Base-by-base conservation (phyloP, 257 asterid genomes). In the Phtheirospermum japonicum region DNA sequence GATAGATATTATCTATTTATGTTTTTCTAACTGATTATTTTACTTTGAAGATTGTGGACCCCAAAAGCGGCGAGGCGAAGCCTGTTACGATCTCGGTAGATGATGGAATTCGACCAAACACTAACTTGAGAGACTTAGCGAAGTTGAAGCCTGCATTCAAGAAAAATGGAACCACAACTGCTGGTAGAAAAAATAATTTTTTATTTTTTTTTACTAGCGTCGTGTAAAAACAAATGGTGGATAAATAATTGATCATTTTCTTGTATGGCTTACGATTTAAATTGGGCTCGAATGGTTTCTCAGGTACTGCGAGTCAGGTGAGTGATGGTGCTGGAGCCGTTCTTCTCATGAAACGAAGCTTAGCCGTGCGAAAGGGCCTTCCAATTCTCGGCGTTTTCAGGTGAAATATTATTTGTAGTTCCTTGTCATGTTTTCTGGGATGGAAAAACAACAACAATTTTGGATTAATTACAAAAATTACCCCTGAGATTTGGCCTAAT, bases 311-410 rank as follows among this genome's bases (percentile, higher is more conserved):
- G 32, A 91, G 98, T 64, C 98, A 91, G 76, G 55, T 91, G 58
- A 88, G 91, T 64, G 98, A 91, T 71, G 98, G 96, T 42, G 98
- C 98, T 43, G 98, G 85, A 64, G 98, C 94, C 63, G 98, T 91
- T 65, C 98, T 91, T 65, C 89, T 91, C 64, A 91, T 88, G 98
- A 91, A 78, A 79, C 83, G 98, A 76, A 88, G 94, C 57, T 48
- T 78, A 52, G 98, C 98, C 9, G 46, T 66, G 69, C 69, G 80
- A 57, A 91, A 86, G 77, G 92, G 96, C 59, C 82, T 91, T 72
- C 95, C 92, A 2, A 72, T 91, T 81, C 90, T 88, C 56, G 98
- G 98, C 12, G 69, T 82, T 46, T 82, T 84, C 84, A 80, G 98
- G 98, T 88, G 50, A 72, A 9, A 6, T 18, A n/a, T 48, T 48